Evolutionary conservation across 768 basidiomycete genomes (phyloP).

Genomic region (Trametopsis cervina): DNA sequence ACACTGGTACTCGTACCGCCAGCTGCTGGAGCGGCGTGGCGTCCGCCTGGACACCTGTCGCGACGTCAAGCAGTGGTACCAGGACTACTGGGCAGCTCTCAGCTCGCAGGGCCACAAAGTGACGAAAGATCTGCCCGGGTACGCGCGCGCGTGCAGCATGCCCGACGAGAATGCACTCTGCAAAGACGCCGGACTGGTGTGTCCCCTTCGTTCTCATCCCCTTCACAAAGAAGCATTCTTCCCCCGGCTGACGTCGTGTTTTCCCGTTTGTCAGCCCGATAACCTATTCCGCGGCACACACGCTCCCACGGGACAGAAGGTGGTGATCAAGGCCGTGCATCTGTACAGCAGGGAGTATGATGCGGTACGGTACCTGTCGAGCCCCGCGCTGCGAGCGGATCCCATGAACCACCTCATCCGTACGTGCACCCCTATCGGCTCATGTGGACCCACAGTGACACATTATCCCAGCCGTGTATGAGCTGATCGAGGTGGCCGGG

Average conservation of each 20-base stretch:
- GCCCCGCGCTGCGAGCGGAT: slow-evolving; percentile 43
- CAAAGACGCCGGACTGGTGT: slow-evolving; percentile 64
- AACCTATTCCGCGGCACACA: slow-evolving; percentile 65
- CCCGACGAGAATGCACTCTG: slow-evolving; percentile 55
- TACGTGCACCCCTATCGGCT: slow-evolving; percentile 22
- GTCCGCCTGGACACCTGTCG: slow-evolving; percentile 62
- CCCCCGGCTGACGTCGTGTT: too few species aligned
- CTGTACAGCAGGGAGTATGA: slow-evolving; percentile 55
- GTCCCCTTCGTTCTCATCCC: slow-evolving; percentile 19
- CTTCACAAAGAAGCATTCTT: not conserved
- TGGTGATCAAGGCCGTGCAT: slow-evolving; percentile 68
- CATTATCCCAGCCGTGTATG: slow-evolving; percentile 47
- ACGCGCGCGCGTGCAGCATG: slow-evolving; percentile 26
- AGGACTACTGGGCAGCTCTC: slow-evolving; percentile 23
- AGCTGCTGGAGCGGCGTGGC: slow-evolving; percentile 41
- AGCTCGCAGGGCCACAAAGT: slow-evolving; percentile 13
- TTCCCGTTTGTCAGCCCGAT: slow-evolving; percentile 42
- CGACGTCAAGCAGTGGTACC: slow-evolving; percentile 59
- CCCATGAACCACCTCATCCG: slow-evolving; percentile 76
- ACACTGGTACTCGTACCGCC: slow-evolving; percentile 52
- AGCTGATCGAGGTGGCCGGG: slow-evolving; percentile 45
- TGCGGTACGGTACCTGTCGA: slow-evolving; percentile 49
- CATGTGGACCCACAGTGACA: not conserved
- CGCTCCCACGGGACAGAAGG: slow-evolving; percentile 39
- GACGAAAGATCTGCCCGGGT: slow-evolving; percentile 25